Base-by-base conservation (phyloP, 2,329 filamentous ascomycete species). In the Cladobotryum mycophilum region DNA sequence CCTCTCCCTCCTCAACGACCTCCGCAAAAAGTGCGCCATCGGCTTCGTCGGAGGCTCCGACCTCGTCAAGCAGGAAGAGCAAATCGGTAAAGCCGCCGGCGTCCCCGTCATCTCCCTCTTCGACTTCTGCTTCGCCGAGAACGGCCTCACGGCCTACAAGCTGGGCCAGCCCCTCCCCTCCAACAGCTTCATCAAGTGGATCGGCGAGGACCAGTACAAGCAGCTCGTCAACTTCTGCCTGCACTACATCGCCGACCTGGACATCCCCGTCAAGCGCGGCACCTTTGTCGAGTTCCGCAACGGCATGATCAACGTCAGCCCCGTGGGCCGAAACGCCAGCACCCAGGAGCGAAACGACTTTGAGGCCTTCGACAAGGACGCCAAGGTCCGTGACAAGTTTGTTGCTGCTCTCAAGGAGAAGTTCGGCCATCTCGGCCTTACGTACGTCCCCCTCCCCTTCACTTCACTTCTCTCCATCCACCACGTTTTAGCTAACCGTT, bases 51-150 rank as follows among this genome's bases (percentile, higher is more conserved):
- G 93, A 64, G 93, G 93, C 67, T 93, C 88, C 62, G 87, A 97
- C 77, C 81, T 96, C 56, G 74, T 70, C 67, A 97, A 99, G 77
- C 93, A 97, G 73, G 89, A 97, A 72, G 93, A 97, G 72, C 92
- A 97, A 75, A 81, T 97, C 55, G 90, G 90, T 67, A 79, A 62
- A 48, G 67, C 81, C 4, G 68, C 80, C 22, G 73, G 79, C 52
- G 69, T 72, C 25, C 78, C 85, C 60, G 92, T 97, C 55, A 90
- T 84, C 47, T 76, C 82, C 55, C 84, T 97, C 63, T 99, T 99
- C 76, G 93, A 99, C 77, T 99, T 89, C 75, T 93, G 87, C 81
- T 99, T 99, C 75, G 78, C 90, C 53, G 93, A 99, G 76, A 99
- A 99, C 73, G 93, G 93, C 11, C 82, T 99, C 60, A 95, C 88